Evolutionary conservation across 176 grass and related monocot species (phyloP).

Genomic region (Avena atlantica): DNA sequence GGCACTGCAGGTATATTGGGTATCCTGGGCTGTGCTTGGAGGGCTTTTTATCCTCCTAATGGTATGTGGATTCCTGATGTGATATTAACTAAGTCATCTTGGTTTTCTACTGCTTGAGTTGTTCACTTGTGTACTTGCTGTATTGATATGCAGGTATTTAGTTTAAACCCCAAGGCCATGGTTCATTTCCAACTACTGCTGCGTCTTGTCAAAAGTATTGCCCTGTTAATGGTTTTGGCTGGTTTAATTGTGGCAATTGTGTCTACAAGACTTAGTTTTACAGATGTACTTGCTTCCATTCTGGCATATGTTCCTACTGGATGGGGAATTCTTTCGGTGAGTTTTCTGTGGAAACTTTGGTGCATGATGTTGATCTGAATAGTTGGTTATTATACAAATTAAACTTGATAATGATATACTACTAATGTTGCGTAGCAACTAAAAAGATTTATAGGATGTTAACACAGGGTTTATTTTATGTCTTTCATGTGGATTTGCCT

Average conservation of each 20-base stretch:
- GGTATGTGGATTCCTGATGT: slow-evolving; percentile 55
- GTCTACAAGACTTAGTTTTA: slow-evolving; percentile 42
- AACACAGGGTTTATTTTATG: not conserved
- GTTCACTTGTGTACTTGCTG: slow-evolving; percentile 23
- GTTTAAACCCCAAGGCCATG: slow-evolving; percentile 88
- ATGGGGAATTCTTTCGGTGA: slow-evolving; percentile 87
- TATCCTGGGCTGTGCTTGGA: slow-evolving; percentile 86
- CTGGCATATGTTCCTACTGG: slow-evolving; percentile 85
- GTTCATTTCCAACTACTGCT: slow-evolving; percentile 90
- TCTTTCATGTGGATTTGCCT: slow-evolving; percentile 7
- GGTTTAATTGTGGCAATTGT: slow-evolving; percentile 72
- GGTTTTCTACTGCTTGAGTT: not conserved
- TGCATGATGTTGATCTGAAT: slow-evolving; percentile 6
- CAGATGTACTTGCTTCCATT: slow-evolving; percentile 68
- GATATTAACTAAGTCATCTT: slow-evolving; percentile 21
- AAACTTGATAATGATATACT: not conserved
- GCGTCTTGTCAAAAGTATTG: slow-evolving; percentile 78
- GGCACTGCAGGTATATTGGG: slow-evolving; percentile 73
- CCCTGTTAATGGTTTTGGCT: slow-evolving; percentile 73
- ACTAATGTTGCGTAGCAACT: slow-evolving; percentile 13
- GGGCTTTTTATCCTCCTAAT: slow-evolving; percentile 72
- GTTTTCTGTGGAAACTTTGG: slow-evolving; percentile 22
- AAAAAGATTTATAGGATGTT: slow-evolving; percentile 23
- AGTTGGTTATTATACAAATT: not conserved
- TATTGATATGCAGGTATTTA: slow-evolving; percentile 68